Conservation (phyloP, 1,284 basidiomycete species). For the Blastosporella zonata region DNA sequence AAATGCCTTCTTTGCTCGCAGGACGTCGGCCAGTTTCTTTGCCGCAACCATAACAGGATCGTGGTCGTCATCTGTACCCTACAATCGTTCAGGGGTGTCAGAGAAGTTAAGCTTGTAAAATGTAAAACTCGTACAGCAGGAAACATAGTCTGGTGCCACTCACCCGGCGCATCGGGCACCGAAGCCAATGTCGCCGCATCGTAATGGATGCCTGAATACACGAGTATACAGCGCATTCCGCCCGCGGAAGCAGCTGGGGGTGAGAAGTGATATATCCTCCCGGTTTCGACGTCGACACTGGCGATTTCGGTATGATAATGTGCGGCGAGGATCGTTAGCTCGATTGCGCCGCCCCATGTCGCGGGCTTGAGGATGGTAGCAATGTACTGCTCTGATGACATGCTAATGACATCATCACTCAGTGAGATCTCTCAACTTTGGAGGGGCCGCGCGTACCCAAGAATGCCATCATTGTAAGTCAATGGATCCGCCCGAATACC, state of each 20-base stretch:
- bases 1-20: constrained; percentile 76
- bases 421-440: not conserved
- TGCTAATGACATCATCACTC: constrained; percentile 34
- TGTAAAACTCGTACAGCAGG: constrained; percentile 40
- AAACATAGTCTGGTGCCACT: constrained; percentile 89
- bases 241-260: constrained; percentile 35
- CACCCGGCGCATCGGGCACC: constrained; percentile 64
- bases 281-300: constrained; percentile 89
- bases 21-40: constrained; percentile 64
- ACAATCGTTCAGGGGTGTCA: not conserved
- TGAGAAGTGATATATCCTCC: constrained; percentile 82
- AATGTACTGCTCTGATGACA: constrained; percentile 75
- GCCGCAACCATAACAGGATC: constrained; percentile 68
- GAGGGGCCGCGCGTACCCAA: constrained; percentile 55
- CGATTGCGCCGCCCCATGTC: constrained; percentile 94
- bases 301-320: constrained; percentile 85
- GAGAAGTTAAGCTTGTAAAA: not conserved
- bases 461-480: constrained; percentile 79
- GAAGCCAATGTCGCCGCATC: constrained; percentile 87
- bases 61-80: constrained; percentile 28
- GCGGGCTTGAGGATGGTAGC: constrained; percentile 72
- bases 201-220: constrained; percentile 95
- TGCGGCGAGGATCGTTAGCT: constrained; percentile 77
- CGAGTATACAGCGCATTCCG: constrained; percentile 57
- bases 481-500: constrained; percentile 69